Percentiles rank a stretch among this genome's conserved stretches.
phyloP scores from a whole-genome alignment of 2,329 filamentous ascomycete species.

The Elsinoe necatrix region DNA sequence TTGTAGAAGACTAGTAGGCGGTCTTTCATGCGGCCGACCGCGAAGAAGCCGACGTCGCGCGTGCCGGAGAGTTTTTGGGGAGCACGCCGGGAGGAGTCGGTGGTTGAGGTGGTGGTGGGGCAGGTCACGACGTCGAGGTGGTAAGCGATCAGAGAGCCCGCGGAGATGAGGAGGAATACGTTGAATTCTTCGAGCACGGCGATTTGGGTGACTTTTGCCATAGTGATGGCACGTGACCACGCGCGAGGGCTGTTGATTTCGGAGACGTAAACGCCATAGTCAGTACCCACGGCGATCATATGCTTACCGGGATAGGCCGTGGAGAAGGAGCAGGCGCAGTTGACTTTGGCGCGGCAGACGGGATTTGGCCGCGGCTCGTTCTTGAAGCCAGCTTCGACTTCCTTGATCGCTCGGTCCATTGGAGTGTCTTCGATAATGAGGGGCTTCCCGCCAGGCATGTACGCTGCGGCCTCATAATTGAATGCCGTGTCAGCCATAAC shows the following conservation, averaged over 20 bases:
- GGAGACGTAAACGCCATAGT: slow-evolving; percentile 85
- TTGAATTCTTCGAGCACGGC: slow-evolving; percentile 94
- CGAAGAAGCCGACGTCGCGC: slow-evolving; percentile 94
- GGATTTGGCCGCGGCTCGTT: slow-evolving; percentile 60
- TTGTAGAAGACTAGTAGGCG: slow-evolving; percentile 93
- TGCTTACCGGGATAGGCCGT: slow-evolving; percentile 64
- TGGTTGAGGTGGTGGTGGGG: slow-evolving; percentile 41
- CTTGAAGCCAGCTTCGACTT: slow-evolving; percentile 69
- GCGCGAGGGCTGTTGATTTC: slow-evolving; percentile 82
- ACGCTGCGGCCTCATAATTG: slow-evolving; percentile 60
- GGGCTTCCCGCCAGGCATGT: slow-evolving; percentile 44
- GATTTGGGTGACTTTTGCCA: slow-evolving; percentile 76
- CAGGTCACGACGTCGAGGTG: slow-evolving; percentile 76
- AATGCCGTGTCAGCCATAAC: slow-evolving; percentile 92
- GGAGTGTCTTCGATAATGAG: slow-evolving; percentile 86
- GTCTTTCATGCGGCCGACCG: slow-evolving; percentile 94
- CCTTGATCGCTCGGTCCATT: slow-evolving; percentile 78
- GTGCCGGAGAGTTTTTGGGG: slow-evolving; percentile 80
- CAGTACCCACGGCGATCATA: slow-evolving; percentile 89
- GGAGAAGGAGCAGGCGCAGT: slow-evolving; percentile 86
- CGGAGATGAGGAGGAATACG: slow-evolving; percentile 80
- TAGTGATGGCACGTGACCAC: slow-evolving; percentile 74
- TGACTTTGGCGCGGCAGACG: slow-evolving; percentile 77
- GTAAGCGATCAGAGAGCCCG: slow-evolving; percentile 86
- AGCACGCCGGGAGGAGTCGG: slow-evolving; percentile 65